A percentile compares a stretch with the other conserved stretches of the same genome.
Evolutionary conservation across 257 asterid genomes (phyloP).

Genomic region (Euphrasia confusa): DNA sequence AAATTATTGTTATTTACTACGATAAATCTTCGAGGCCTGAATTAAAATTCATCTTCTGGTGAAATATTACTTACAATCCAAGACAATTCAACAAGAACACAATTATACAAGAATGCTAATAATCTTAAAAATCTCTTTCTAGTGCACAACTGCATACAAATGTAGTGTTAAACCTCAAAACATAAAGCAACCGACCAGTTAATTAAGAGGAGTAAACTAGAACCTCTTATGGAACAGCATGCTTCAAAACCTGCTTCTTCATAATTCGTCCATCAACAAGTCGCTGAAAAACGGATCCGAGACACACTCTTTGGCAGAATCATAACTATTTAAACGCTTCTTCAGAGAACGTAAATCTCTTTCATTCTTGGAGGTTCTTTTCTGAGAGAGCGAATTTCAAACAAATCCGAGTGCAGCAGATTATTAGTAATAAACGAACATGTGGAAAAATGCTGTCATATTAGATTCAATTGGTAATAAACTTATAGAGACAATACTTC

Average conservation of each 20-base stretch:
- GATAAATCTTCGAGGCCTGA: too few relatives aligned
- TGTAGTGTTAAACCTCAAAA: not conserved
- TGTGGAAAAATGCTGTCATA: not conserved
- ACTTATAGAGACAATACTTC: not conserved
- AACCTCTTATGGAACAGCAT: not conserved
- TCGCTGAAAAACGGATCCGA: slow-evolving; percentile 62
- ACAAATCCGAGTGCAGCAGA: slow-evolving; percentile 5
- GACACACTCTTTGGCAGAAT: slow-evolving; percentile 74
- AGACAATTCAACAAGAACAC: not conserved
- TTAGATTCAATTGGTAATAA: not conserved
- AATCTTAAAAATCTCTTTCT: not conserved
- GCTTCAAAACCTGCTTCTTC: slow-evolving; percentile 21
- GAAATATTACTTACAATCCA: too few relatives aligned
- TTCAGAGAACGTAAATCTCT: slow-evolving; percentile 71
- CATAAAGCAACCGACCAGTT: not conserved
- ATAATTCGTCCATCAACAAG: slow-evolving; percentile 30
- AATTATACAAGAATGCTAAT: not conserved
- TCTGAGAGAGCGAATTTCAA: slow-evolving; percentile 40
- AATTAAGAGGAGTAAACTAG: not conserved
- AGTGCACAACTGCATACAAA: not conserved
- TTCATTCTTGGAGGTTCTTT: slow-evolving; percentile 53
- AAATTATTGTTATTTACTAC: too few relatives aligned
- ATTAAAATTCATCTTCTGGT: too few relatives aligned
- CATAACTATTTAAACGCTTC: slow-evolving; percentile 56
- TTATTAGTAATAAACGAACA: not conserved